A percentile compares a stretch with the other conserved stretches of the same genome.
These are phyloP conservation scores for Zanthoxylum bungeanum DNA, from an alignment of 345 rosid genomes.

Conservation along the genomic window DNA sequence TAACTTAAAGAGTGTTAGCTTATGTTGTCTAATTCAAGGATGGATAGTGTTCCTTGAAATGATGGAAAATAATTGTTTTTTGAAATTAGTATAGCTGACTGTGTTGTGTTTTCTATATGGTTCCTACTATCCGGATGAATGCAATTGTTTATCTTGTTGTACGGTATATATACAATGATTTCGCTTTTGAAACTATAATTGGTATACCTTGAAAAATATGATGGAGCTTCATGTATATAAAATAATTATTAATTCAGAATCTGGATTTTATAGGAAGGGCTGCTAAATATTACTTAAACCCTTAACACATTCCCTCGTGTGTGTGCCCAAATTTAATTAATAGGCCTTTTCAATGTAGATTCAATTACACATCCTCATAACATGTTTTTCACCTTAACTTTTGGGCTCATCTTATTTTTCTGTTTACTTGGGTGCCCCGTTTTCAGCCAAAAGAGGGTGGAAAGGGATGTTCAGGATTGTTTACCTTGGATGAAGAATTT, in stretches of 20 bases:
- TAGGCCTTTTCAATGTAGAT: neutral
- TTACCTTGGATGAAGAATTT: constrained; percentile 59
- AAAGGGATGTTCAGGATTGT: constrained; percentile 52
- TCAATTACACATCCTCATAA: neutral
- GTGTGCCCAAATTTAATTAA: neutral
- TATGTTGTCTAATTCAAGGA: neutral
- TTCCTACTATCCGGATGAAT: neutral
- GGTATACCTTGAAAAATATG: too few species aligned
- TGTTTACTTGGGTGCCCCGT: constrained; percentile 11
- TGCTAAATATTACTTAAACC: too few species aligned
- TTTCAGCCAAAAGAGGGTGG: constrained; percentile 63
- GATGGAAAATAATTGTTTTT: neutral
- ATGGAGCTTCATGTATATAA: neutral
- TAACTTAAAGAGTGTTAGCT: neutral
- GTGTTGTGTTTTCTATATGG: neutral
- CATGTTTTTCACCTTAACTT: neutral
- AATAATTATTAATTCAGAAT: neutral
- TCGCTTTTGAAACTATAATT: too few species aligned
- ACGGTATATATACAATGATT: neutral
- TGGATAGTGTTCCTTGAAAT: neutral
- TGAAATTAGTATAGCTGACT: neutral
- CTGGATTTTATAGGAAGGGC: neutral
- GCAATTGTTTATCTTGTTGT: neutral
- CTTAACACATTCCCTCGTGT: neutral
- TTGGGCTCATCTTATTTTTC: constrained; percentile 13